Evolutionary conservation across 768 basidiomycete genomes (phyloP), one percentile per base, ranked within the genome.

Genomic region (Leccinum imitatum): DNA sequence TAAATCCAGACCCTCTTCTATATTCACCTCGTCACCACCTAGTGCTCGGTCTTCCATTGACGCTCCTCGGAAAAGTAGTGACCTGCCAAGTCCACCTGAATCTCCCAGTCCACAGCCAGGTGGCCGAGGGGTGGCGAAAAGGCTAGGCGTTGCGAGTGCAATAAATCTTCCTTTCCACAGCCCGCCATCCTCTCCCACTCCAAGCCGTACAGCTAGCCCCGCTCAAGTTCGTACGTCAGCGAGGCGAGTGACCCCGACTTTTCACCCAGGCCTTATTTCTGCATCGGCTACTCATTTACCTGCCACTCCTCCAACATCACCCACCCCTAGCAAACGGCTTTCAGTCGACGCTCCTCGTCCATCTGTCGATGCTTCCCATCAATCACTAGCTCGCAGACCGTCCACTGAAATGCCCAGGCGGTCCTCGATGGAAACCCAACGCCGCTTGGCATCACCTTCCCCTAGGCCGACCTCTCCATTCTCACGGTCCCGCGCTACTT

Each of bases 231-330:
- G 80, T 25, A 76, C 82, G 1, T 76, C 78, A 50, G 69, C 61
- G 35, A 73, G 73, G 55, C 77, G 79, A 53, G 73, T 77, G 14
- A 78, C 79, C 30, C 79, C 78, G 41, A 73, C 75, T 10, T 76
- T 75, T 27, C 54, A 63, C 54, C 79, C 80, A 59, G 78, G 79
- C 30, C 65, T 80, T 19, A 69, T 77, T 6, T 84, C 86, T 2
- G 65, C 79, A 6, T 85, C 86, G 4, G 71, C 82, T 3, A 79
- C 84, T 2, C 80, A 83, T 63, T 73, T 84, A 54, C 81, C 82
- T n/a, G 71, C 80, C 19, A 61, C 53, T 51, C 62, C 72, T 11
- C 63, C 70, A 10, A 67, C 66, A 37, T 65, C 79, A 13, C 69
- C 76, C 4, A 58, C 70, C 25, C 54, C 70, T 52, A 68, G 67